These are phyloP conservation scores for Ophiocordyceps camponoti-leonardi DNA, from an alignment of 2,329 filamentous ascomycete species.

Conservation along the genomic window DNA sequence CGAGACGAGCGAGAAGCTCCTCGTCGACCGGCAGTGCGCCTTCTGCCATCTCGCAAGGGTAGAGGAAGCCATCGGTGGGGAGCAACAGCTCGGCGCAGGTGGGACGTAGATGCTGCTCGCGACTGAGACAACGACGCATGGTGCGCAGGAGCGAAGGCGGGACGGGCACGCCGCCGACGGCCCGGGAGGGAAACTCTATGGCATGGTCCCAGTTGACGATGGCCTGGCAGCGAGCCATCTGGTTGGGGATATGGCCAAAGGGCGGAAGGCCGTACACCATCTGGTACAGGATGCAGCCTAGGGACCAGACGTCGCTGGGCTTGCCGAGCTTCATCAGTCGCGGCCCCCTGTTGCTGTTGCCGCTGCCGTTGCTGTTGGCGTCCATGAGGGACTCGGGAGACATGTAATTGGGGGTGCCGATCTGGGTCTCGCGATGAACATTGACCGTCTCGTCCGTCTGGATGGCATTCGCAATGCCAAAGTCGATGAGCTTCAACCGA, in stretches of 20 bases:
- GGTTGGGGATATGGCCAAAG: conserved; percentile 81
- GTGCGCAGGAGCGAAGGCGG: conserved; percentile 42
- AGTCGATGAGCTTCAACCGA: conserved; percentile 88
- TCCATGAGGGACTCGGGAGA: conserved; percentile 87
- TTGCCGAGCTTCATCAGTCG: conserved; percentile 94
- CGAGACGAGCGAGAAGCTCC: conserved; percentile 42
- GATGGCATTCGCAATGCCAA: conserved; percentile 95
- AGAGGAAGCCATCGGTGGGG: conserved; percentile 43
- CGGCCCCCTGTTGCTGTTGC: conserved; percentile 27
- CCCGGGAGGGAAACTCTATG: conserved; percentile 55
- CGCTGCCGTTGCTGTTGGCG: conserved; percentile 47
- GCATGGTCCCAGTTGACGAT: conserved; percentile 64
- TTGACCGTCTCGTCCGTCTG: conserved; percentile 92
- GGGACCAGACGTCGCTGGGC: conserved; percentile 86
- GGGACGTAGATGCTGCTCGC: conserved; percentile 44
- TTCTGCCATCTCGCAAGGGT: conserved; percentile 39
- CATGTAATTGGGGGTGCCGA: conserved; percentile 98
- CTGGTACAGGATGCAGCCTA: conserved; percentile 93
- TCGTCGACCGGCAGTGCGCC: conserved; percentile 42
- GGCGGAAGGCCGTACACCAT: conserved; percentile 97
- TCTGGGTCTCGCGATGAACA: conserved; percentile 85
- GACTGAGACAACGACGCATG: conserved; percentile 43
- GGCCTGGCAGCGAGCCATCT: conserved; percentile 70
- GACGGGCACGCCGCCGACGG: conserved; percentile 46
- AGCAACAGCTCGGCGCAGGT: conserved; percentile 45